A percentile compares a stretch with the other conserved stretches of the same genome.
Conservation (phyloP, 2,329 filamentous ascomycete species). For the Arthrinium phaeospermum region DNA sequence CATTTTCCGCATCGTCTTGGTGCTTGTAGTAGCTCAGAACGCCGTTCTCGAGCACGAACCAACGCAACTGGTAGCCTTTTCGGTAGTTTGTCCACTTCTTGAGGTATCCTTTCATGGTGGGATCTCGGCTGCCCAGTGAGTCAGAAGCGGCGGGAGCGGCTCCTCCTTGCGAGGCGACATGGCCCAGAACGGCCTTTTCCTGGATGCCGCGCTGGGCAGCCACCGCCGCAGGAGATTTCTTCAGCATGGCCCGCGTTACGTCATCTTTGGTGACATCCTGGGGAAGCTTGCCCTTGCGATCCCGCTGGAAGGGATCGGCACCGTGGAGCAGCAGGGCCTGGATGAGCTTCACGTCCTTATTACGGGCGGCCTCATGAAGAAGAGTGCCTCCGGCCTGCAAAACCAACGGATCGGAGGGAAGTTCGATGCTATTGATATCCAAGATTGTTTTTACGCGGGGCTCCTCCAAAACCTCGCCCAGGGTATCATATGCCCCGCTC, state of each 20-base stretch:
- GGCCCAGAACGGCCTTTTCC: slow-evolving; percentile 93
- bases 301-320: slow-evolving; percentile 92
- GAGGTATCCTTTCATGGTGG: slow-evolving; percentile 97
- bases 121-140: slow-evolving; percentile 78
- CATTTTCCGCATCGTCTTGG: slow-evolving; percentile 94
- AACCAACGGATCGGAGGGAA: slow-evolving; percentile 80
- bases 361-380: slow-evolving; percentile 90
- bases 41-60: slow-evolving; percentile 97
- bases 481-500: slow-evolving; percentile 73
- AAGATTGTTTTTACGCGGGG: slow-evolving; percentile 83
- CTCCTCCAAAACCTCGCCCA: slow-evolving; percentile 84
- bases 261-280: slow-evolving; percentile 98
- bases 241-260: slow-evolving; percentile 83
- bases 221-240: slow-evolving; percentile 91
- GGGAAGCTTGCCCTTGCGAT: slow-evolving; percentile 92
- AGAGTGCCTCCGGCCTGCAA: slow-evolving; percentile 86
- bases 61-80: slow-evolving; percentile 92
- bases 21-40: slow-evolving; percentile 99
- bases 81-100: slow-evolving; percentile 99
- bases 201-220: slow-evolving; percentile 95
- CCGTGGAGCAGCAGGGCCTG: slow-evolving; percentile 91
- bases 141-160: slow-evolving; percentile 61
- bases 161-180: slow-evolving; percentile 62
- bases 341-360: slow-evolving; percentile 84
- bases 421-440: slow-evolving; percentile 90